phyloP scores from a whole-genome alignment of 805 yeast genomes.

The Ogataea minuta region DNA sequence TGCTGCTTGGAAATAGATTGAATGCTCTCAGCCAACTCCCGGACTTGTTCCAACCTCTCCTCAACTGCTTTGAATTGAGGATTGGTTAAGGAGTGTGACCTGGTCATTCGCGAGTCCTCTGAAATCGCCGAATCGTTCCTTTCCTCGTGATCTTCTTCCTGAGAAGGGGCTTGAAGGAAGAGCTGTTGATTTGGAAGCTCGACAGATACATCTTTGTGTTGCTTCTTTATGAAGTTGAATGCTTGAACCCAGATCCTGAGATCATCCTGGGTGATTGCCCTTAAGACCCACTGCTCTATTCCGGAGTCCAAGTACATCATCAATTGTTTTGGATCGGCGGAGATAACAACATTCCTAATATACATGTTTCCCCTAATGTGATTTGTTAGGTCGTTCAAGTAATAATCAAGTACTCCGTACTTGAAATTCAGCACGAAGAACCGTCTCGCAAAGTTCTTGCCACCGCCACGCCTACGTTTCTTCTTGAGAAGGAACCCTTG shows the following conservation, averaged over 20 bases:
- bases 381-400: constrained; percentile 64
- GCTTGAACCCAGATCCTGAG: constrained; percentile 85
- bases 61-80: constrained; percentile 19
- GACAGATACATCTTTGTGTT: constrained; percentile 15
- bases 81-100: constrained; percentile 9
- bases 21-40: constrained; percentile 16
- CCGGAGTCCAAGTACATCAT: constrained; percentile 89
- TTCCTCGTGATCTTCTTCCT: constrained; percentile 2
- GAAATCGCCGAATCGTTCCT: not conserved
- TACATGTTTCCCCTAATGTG: constrained; percentile 91
- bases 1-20: constrained; percentile 10
- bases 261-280: constrained; percentile 60
- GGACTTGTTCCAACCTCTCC: constrained; percentile 18
- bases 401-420: constrained; percentile 81
- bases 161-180: constrained; percentile 1
- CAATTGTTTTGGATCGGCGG: constrained; percentile 65
- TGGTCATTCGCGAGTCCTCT: constrained; percentile 21
- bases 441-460: constrained; percentile 84
- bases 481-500: constrained; percentile 75
- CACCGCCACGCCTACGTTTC: constrained; percentile 71
- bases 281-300: constrained; percentile 88
- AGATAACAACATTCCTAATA: constrained; percentile 72
- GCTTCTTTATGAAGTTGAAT: constrained; percentile 51
- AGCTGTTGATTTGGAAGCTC: constrained; percentile 2
- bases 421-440: constrained; percentile 80